Evolutionary conservation across 179 eudicot genomes (phyloP).

Genomic region (Nepenthes alata): DNA sequence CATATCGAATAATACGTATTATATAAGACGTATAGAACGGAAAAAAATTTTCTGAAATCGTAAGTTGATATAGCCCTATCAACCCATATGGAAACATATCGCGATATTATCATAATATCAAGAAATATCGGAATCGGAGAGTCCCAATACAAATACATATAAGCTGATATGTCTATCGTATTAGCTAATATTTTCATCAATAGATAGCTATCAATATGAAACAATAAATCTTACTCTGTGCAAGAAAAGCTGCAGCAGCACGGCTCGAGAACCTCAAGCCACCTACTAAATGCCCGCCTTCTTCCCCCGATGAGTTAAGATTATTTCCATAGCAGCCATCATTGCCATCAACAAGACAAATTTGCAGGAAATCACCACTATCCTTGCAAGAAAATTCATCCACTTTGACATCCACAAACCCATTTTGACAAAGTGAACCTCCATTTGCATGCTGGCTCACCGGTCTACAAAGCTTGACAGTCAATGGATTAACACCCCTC

Average conservation of each 20-base stretch:
- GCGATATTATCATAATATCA: no score
- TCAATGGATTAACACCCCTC: not conserved
- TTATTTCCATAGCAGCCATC: conserved; percentile 10
- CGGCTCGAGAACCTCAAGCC: conserved; percentile 24
- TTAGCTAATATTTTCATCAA: no score
- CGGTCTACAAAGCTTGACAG: conserved; percentile 43
- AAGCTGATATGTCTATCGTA: no score
- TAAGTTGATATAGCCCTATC: no score
- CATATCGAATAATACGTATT: no score
- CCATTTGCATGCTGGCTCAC: conserved; percentile 30
- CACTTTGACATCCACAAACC: conserved; percentile 18
- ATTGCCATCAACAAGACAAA: conserved; percentile 11
- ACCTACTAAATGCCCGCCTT: conserved; percentile 10
- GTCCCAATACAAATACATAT: no score
- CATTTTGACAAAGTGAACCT: conserved; percentile 17
- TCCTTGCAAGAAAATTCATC: conserved; percentile 13
- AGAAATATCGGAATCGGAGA: no score
- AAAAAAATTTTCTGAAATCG: no score
- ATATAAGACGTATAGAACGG: no score
- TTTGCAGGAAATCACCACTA: conserved; percentile 15
- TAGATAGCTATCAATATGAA: no score
- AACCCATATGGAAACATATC: no score
- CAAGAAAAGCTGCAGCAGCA: conserved; percentile 62
- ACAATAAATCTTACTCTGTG: conserved; percentile 37
- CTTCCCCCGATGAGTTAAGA: conserved; percentile 8